These are phyloP conservation scores for Skeletonema tropicum DNA, from an alignment of 108 stramenopile species.

Conservation along the genomic window DNA sequence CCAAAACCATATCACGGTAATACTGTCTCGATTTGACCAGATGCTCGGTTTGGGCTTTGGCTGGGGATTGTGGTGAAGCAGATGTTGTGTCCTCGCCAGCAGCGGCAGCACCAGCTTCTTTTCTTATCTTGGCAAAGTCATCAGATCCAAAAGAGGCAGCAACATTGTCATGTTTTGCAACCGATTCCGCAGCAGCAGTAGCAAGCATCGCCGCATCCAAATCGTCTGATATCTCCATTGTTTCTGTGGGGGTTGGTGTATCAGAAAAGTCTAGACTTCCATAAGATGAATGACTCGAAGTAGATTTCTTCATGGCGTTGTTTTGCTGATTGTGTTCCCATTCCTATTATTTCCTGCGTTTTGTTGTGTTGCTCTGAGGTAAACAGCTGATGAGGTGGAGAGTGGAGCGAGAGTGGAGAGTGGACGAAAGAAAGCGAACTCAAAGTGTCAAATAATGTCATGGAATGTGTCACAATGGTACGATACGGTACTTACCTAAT, in stretches of 20 bases:
- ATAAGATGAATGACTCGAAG: not conserved
- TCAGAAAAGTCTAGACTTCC: not conserved
- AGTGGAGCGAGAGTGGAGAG: too few species aligned
- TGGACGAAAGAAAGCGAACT: too few species aligned
- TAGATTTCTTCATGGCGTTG: too few species aligned
- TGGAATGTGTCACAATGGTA: too few species aligned
- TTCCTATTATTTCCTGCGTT: too few species aligned
- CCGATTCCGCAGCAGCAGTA: not conserved
- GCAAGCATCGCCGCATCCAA: not conserved
- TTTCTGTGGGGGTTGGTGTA: not conserved
- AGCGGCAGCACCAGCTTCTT: not conserved
- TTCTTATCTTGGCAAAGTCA: not conserved
- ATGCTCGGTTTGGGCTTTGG: slow-evolving; percentile 55
- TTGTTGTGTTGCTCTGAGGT: too few species aligned
- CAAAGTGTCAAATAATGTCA: too few species aligned
- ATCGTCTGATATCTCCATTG: not conserved
- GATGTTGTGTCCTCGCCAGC: too few species aligned
- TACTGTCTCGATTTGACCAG: slow-evolving; percentile 74
- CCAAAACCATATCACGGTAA: slow-evolving; percentile 80
- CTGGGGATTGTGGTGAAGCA: slow-evolving; percentile 11
- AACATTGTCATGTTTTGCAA: not conserved
- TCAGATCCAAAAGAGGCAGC: not conserved
- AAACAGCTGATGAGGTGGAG: too few species aligned
- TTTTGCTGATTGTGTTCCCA: too few species aligned
- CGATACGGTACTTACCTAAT: too few species aligned